Percentiles rank a stretch among this genome's conserved stretches.
Evolutionary conservation across 1,284 basidiomycete species (phyloP).

Genomic region (Apiotrichum domesticum): DNA sequence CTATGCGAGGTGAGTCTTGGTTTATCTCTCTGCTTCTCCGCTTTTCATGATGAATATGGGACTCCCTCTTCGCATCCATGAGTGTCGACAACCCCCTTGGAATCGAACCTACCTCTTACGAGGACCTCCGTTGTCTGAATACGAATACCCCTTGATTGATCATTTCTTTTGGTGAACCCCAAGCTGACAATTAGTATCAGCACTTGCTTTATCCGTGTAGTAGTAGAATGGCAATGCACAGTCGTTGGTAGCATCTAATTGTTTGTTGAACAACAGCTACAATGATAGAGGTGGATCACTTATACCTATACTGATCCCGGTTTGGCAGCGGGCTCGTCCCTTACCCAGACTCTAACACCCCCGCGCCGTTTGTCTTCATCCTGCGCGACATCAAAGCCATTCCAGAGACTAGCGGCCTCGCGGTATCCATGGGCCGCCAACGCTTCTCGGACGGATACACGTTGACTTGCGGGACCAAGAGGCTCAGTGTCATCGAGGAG

Average conservation of each 20-base stretch:
- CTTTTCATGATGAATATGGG: slow-evolving; percentile 46
- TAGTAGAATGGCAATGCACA: neutral
- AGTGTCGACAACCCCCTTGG: slow-evolving; percentile 47
- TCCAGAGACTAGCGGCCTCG: slow-evolving; percentile 56
- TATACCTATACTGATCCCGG: too few relatives aligned
- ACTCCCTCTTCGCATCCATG: slow-evolving; percentile 48
- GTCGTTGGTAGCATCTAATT: neutral
- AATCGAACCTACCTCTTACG: slow-evolving; percentile 49
- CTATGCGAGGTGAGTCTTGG: neutral
- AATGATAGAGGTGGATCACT: neutral
- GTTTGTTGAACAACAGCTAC: too few relatives aligned
- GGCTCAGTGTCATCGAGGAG: slow-evolving; percentile 54
- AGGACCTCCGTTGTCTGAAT: slow-evolving; percentile 45
- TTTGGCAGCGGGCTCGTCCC: too few relatives aligned
- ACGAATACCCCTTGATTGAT: neutral
- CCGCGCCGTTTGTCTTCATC: slow-evolving; percentile 72
- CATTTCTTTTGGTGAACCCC: neutral
- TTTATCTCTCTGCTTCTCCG: slow-evolving; percentile 2
- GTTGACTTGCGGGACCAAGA: neutral
- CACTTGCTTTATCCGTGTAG: too few relatives aligned
- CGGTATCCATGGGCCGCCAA: slow-evolving; percentile 60
- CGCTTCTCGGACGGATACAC: slow-evolving; percentile 48
- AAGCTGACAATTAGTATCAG: neutral
- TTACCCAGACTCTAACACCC: slow-evolving; percentile 52
- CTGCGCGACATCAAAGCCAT: slow-evolving; percentile 62